Percentiles rank a stretch among this genome's conserved stretches.
These are phyloP conservation scores for Fusarium annulatum DNA, from an alignment of 2,329 filamentous ascomycete genomes.

Conservation along the genomic window DNA sequence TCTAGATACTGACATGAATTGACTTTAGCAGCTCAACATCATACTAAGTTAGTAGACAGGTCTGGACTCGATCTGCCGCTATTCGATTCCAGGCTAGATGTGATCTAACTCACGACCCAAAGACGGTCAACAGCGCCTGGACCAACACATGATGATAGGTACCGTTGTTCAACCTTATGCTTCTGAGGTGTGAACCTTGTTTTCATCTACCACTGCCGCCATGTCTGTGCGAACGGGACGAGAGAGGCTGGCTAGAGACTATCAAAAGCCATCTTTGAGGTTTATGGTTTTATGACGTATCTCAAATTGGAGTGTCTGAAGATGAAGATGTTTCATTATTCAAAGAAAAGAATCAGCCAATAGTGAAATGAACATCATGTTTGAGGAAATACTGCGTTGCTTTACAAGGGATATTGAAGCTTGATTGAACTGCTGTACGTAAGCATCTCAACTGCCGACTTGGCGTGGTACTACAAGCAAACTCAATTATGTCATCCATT, in stretches of 20 bases:
- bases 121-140: conserved; percentile 6
- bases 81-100: neutral
- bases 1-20: neutral
- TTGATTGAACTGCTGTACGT: conserved; percentile 16
- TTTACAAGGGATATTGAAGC: neutral
- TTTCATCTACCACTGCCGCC: neutral
- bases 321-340: neutral
- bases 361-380: neutral
- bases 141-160: neutral
- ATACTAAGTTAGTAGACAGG: neutral
- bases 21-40: neutral
- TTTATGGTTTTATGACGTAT: neutral
- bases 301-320: neutral
- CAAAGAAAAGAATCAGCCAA: neutral
- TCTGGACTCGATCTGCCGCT: conserved; percentile 4
- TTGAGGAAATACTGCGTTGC: too few species aligned
- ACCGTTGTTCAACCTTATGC: conserved; percentile 5
- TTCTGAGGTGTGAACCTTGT: conserved; percentile 40
- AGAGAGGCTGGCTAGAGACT: neutral
- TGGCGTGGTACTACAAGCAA: neutral
- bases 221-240: neutral
- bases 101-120: neutral
- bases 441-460: conserved; percentile 29
- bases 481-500: conserved; percentile 28
- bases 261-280: neutral